These are phyloP conservation scores for Penicillium sp. DNA, from an alignment of 2,329 filamentous ascomycete species.

Conservation along the genomic window DNA sequence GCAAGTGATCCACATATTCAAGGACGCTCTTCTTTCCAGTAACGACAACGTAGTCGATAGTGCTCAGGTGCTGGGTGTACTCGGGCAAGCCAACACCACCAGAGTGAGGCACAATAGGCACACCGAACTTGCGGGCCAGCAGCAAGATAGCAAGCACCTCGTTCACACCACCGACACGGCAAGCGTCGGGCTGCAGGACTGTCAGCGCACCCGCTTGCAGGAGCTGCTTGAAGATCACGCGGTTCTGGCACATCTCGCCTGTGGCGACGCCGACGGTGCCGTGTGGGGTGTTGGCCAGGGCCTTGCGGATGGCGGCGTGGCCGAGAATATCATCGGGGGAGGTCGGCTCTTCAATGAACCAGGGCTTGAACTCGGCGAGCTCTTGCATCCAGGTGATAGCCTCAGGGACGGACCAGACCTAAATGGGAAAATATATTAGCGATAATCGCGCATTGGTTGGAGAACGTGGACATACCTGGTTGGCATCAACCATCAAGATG, in stretches of 20 bases:
- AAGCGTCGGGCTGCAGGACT: conserved; percentile 87
- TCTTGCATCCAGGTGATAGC: conserved; percentile 84
- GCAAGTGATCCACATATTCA: conserved; percentile 90
- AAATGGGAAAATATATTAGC: not conserved
- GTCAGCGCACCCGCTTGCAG: conserved; percentile 79
- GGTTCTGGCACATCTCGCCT: conserved; percentile 94
- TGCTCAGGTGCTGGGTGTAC: conserved; percentile 90
- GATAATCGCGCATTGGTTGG: not conserved
- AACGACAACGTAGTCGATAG: conserved; percentile 89
- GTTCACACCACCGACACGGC: conserved; percentile 85
- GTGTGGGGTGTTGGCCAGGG: conserved; percentile 58
- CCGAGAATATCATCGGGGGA: conserved; percentile 87
- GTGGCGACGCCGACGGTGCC: conserved; percentile 81
- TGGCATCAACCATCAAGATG: conserved; percentile 89
- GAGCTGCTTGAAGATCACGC: conserved; percentile 91
- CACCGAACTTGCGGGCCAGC: conserved; percentile 67
- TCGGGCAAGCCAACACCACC: conserved; percentile 89
- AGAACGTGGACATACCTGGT: conserved; percentile 60
- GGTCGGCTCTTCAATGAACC: conserved; percentile 95
- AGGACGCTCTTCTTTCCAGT: conserved; percentile 78
- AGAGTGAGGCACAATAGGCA: conserved; percentile 86
- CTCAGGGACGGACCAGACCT: conserved; percentile 84
- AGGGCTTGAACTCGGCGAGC: conserved; percentile 74
- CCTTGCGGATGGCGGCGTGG: conserved; percentile 81
- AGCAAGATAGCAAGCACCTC: conserved; percentile 88